These are phyloP conservation scores for Zangia roseola DNA, from an alignment of 768 basidiomycete species.

Conservation along the genomic window DNA sequence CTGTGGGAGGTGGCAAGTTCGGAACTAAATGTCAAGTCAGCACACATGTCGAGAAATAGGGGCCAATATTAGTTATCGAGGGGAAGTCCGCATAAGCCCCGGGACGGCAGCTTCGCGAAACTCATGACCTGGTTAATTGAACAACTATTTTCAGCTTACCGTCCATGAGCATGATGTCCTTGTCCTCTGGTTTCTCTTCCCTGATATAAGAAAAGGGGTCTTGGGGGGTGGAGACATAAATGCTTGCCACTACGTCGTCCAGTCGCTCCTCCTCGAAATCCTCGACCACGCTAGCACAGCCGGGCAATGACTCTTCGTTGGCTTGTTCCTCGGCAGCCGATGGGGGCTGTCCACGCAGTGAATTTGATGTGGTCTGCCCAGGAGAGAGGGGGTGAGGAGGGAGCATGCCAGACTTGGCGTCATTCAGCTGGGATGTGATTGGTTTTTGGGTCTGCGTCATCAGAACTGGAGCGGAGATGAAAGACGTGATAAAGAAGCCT, in stretches of 20 bases:
- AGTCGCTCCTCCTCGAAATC: slow-evolving; percentile 21
- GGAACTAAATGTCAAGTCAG: slow-evolving; percentile 48
- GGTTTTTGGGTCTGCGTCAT: slow-evolving; percentile 17
- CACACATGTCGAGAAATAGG: slow-evolving; percentile 11
- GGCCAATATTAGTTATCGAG: slow-evolving; percentile 17
- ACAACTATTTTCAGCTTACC: slow-evolving; percentile 37
- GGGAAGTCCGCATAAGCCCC: slow-evolving; percentile 25
- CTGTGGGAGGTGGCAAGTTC: slow-evolving; percentile 50
- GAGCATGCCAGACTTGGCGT: slow-evolving; percentile 17
- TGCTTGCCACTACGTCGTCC: slow-evolving; percentile 30
- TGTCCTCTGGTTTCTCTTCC: slow-evolving; percentile 56
- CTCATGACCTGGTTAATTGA: slow-evolving; percentile 11
- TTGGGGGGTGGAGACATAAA: slow-evolving; percentile 31
- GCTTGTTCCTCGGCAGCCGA: slow-evolving; percentile 7
- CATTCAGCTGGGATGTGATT: slow-evolving; percentile 19
- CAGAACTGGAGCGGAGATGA: slow-evolving; percentile 33
- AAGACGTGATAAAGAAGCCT: slow-evolving; percentile 34
- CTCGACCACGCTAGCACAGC: not conserved
- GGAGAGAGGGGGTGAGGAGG: slow-evolving; percentile 19
- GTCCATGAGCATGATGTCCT: slow-evolving; percentile 52
- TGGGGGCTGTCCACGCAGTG: slow-evolving; percentile 25
- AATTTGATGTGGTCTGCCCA: slow-evolving; percentile 15
- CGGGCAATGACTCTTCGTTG: not conserved
- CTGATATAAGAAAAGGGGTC: slow-evolving; percentile 41
- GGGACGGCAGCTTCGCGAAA: slow-evolving; percentile 9